Base-by-base conservation (phyloP, 352 stramenopile species). In the Pythium periplocum region DNA sequence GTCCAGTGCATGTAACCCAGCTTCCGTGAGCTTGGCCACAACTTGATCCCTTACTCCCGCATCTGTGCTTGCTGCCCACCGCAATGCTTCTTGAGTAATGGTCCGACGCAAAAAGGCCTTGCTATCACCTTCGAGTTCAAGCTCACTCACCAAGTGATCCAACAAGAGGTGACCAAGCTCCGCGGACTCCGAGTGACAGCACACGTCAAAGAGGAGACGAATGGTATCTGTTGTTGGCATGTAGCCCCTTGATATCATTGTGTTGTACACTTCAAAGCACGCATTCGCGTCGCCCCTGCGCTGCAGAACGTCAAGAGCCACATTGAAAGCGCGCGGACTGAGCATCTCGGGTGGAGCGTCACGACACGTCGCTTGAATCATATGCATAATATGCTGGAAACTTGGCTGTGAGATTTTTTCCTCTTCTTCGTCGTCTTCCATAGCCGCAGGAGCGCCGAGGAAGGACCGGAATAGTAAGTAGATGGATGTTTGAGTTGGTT, bases 241-340 rank as follows among this genome's bases (percentile, higher is more conserved):
- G 48, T 87, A 64, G 0, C 59, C 63, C 7, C 75, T 62, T 11
- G 51, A 58, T n/a, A 68, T 62, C 77, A 92, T 86, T 11, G 67
- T 64, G 59, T 85, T 80, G 55, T 81, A 87, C 39, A 88, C 44
- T 17, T 75, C 56, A 48, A 87, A 84, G 1, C 65, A 67, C 40
- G 55, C 48, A 10, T 83, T 61, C 5, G 73, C 59, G 9, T 87
- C 66, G n/a, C 70, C 69, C n/a, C 71, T 53, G 10, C 57, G 68
- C 11, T 83, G 68, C 30, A 82, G 82, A 46, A 71, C 87, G 49
- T 87, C 78, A 40, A 92, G 73, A 2, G 66, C 78, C 31, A 78
- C 72, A 52, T 90, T 90, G 36, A 83, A 78, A 32, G 88, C 81
- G 12, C 68, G 69, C 10, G 66, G 45, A 12, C 83, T 67, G 26